Conservation (phyloP, 2,329 filamentous ascomycete species). For the Ceratocystis harringtonii region DNA sequence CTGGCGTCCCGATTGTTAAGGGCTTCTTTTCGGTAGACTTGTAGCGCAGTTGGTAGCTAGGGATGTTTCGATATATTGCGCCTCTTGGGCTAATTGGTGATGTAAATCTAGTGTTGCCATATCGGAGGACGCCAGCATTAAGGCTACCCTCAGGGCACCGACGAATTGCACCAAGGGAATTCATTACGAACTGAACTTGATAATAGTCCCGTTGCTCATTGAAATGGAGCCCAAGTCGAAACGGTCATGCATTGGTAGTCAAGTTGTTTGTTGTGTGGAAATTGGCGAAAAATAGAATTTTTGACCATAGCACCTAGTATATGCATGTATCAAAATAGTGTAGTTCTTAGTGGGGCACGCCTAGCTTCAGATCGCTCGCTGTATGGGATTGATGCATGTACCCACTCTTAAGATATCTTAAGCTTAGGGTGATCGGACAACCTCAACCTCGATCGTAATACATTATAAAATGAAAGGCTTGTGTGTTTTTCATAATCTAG, state of each 20-base stretch:
- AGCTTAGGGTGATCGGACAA: background rate
- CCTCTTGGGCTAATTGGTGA: background rate
- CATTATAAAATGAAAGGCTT: background rate
- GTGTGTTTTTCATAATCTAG: no score
- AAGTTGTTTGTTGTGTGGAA: background rate
- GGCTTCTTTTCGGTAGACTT: background rate
- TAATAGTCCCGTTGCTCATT: background rate
- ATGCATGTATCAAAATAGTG: background rate
- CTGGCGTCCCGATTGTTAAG: background rate
- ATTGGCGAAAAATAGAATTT: background rate
- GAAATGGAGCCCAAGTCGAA: background rate
- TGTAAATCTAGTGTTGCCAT: background rate
- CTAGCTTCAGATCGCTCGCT: background rate
- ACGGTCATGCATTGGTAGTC: background rate
- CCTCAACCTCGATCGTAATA: background rate
- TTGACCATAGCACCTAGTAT: background rate
- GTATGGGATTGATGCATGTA: background rate
- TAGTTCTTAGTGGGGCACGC: background rate
- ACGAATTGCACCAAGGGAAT: background rate
- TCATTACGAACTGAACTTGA: background rate
- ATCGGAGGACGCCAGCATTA: background rate
- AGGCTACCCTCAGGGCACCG: background rate
- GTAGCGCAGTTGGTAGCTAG: background rate
- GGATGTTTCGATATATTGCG: background rate
- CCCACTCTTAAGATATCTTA: constrained; percentile 4